Evolutionary conservation across 1,139 yeast genomes (phyloP).

Genomic region (Hemisphaericaspora lyxosophila): DNA sequence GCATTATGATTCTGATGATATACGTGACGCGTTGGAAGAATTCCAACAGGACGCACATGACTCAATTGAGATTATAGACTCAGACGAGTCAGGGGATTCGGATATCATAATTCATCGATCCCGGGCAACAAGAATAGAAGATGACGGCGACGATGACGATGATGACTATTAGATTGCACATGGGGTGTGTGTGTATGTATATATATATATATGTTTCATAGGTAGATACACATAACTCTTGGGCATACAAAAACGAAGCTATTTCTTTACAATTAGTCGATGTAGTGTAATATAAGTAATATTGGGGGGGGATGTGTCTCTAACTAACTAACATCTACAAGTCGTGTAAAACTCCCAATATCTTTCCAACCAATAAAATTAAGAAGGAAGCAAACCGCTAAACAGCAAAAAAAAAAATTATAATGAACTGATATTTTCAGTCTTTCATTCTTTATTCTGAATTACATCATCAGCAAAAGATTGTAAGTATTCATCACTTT

Average conservation of each 20-base stretch:
- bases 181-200: no score
- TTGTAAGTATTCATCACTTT: background rate
- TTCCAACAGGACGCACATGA: constrained; percentile 9
- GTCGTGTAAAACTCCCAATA: constrained; percentile 4
- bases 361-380: constrained; percentile 9
- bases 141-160: background rate
- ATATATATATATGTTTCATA: no score
- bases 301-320: no score
- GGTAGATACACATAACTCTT: no score
- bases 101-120: background rate
- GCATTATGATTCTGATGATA: constrained; percentile 16
- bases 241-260: no score
- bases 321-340: no score
- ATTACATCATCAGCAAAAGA: background rate
- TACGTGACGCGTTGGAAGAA: constrained; percentile 19
- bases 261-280: no score
- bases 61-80: constrained; percentile 6
- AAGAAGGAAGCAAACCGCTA: background rate
- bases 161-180: constrained; percentile 3
- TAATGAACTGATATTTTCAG: constrained; percentile 1
- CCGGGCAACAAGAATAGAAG: constrained; percentile 1
- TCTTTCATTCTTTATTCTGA: background rate
- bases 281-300: no score
- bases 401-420: background rate
- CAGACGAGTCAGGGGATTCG: constrained; percentile 1